phyloP scores from a whole-genome alignment of 2,329 filamentous ascomycete genomes.

The Phialophora verrucosa region DNA sequence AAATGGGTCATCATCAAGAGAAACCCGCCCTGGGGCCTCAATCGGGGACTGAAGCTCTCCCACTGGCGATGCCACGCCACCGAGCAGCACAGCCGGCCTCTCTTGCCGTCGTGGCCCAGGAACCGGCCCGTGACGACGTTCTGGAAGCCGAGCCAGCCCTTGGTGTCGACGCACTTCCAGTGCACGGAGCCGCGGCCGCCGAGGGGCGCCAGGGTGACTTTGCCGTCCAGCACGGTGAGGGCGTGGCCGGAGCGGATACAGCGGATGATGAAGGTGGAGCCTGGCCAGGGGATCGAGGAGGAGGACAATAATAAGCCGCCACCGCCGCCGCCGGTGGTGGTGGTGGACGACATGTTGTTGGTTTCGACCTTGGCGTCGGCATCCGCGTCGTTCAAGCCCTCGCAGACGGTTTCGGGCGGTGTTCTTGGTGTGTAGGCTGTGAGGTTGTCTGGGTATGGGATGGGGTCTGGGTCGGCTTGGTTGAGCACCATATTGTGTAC shows the following conservation, averaged over 20 bases:
- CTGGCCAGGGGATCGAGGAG: constrained; percentile 3
- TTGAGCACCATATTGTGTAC: not conserved
- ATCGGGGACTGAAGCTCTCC: not conserved
- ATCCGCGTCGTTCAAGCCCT: not conserved
- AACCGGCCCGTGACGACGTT: constrained; percentile 6
- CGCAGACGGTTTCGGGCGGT: not conserved
- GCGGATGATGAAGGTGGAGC: constrained; percentile 9
- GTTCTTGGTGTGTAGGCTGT: not conserved
- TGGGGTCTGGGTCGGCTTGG: not conserved
- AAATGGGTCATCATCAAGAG: constrained; percentile 3
- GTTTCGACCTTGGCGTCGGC: not conserved
- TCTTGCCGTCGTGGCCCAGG: constrained; percentile 4
- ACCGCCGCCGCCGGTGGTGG: not conserved
- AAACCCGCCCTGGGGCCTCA: not conserved
- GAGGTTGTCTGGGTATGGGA: not conserved
- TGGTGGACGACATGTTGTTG: not conserved
- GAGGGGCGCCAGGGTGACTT: not conserved
- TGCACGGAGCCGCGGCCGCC: constrained; percentile 1
- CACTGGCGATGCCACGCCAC: not conserved
- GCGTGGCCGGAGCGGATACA: not conserved
- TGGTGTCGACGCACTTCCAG: constrained; percentile 4
- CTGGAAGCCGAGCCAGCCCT: constrained; percentile 12
- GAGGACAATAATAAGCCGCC: not conserved
- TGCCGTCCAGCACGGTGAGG: constrained; percentile 2
- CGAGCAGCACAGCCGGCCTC: not conserved